Conservation (phyloP, 2,329 filamentous ascomycete genomes). For the Fusarium mangiferae region DNA sequence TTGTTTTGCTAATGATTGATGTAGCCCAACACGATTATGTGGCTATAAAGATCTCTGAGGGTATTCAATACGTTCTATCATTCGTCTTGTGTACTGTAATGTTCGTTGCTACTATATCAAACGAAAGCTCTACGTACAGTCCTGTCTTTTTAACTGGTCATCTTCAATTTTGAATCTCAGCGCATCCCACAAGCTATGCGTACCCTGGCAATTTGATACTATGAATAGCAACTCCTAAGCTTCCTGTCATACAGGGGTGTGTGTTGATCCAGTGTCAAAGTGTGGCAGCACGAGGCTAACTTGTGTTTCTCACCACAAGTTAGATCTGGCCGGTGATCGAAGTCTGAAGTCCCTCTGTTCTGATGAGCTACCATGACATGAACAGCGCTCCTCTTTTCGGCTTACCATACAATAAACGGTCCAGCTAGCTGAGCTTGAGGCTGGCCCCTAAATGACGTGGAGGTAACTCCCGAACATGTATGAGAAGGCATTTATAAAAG, state of each 20-base stretch:
- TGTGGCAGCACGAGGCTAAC: not conserved
- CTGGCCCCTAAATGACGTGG: not conserved
- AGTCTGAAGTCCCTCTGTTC: not conserved
- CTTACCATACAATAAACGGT: not conserved
- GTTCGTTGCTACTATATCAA: not conserved
- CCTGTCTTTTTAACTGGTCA: not conserved
- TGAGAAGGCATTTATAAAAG: not conserved
- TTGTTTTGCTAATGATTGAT: not conserved
- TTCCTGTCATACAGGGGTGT: slow-evolving; percentile 30
- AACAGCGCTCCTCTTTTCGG: not conserved
- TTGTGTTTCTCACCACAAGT: not conserved
- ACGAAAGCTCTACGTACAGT: not conserved
- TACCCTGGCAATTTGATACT: slow-evolving; percentile 15
- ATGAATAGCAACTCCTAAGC: slow-evolving; percentile 33
- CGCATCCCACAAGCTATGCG: slow-evolving; percentile 2
- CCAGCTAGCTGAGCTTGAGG: not conserved
- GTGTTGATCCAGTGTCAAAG: slow-evolving; percentile 4
- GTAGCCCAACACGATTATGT: not conserved
- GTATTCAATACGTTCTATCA: not conserved
- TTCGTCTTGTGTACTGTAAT: not conserved
- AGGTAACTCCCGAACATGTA: too few species aligned
- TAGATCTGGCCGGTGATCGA: not conserved
- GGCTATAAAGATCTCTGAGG: not conserved
- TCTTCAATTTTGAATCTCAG: not conserved
- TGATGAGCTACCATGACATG: not conserved